Evolutionary conservation across 75 land plant genomes (phyloP), one percentile per base, ranked within the genome.

Genomic region (Adiantum capillusveneris): DNA sequence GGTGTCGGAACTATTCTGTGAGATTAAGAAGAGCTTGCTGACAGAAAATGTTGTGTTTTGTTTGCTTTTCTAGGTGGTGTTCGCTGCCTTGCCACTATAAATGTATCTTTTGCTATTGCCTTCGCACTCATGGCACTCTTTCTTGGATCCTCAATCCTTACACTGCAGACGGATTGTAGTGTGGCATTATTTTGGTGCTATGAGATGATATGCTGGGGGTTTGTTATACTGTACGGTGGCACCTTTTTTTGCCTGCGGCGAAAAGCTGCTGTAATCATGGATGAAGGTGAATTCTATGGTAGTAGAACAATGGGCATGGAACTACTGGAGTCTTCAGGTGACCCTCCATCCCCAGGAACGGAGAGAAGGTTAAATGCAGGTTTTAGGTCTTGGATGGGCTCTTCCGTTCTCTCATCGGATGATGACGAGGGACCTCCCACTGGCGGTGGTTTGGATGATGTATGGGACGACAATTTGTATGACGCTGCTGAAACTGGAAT

Each of bases 321-420:
- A 74, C 72, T 93, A 75, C 70, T 83, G 61, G 98, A 83, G 64
- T 72, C 84, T 1, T 25, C 62, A 12, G 60, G 77, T 0, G 24
- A 65, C n/a, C 64, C 66, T 34, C 31, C 77, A 56, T 64, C 75
- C 6, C 84, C 88, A 2, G 91, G 82, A 12, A 75, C 86, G 75
- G 87, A 89, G 74, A 79, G 82, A 42, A 80, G 96, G 0, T 69
- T 89, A 0, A 75, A 56, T 46, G 82, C 73, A 58, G 96, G 90
- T 1, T 89, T 93, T 60, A 89, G 74, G 63, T 45, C 81, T 9
- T 93, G 98, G 98, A 85, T 89, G 96, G 98, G 96, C 0, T 81
- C 97, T 18, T 83, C 97, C 1, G 68, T 89, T 31, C 53, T 79
- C 53, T 90, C 98, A 18, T 78, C 84, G 25, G 96, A 89, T 64